phyloP scores from a whole-genome alignment of 345 rosid genomes.

The Eutrema yunnanense region DNA sequence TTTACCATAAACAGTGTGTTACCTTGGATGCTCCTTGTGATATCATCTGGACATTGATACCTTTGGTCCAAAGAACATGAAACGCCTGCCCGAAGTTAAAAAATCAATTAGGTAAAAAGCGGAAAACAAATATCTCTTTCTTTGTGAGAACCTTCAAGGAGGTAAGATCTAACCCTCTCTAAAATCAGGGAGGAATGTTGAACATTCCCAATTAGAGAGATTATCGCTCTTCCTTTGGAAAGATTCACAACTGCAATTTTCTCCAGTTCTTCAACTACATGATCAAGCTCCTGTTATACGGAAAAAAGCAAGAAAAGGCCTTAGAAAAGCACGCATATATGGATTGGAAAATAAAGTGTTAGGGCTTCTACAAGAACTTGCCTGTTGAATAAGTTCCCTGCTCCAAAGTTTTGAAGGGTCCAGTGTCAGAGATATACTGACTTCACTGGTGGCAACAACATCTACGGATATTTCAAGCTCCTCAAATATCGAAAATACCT shows the following conservation, averaged over 20 bases:
- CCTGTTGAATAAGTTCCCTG: slow-evolving; percentile 98
- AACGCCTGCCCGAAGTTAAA: slow-evolving; percentile 50
- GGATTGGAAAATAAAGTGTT: background rate
- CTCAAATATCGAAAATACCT: slow-evolving; percentile 97
- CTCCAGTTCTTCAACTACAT: slow-evolving; percentile 95
- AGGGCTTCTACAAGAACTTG: slow-evolving; percentile 33
- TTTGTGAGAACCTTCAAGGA: slow-evolving; percentile 5
- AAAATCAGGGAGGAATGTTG: slow-evolving; percentile 85
- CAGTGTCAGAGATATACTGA: slow-evolving; percentile 90
- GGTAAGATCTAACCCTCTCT: slow-evolving; percentile 62
- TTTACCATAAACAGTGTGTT: background rate
- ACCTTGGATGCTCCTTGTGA: slow-evolving; percentile 99
- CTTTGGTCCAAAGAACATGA: slow-evolving; percentile 69
- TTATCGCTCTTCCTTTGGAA: slow-evolving; percentile 80
- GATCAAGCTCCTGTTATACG: slow-evolving; percentile 84
- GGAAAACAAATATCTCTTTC: background rate
- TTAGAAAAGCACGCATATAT: background rate
- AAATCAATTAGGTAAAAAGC: slow-evolving; percentile 4
- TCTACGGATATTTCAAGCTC: slow-evolving; percentile 96
- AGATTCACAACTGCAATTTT: slow-evolving; percentile 90
- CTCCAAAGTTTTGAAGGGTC: slow-evolving; percentile 99
- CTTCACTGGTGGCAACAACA: slow-evolving; percentile 99
- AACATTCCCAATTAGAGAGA: slow-evolving; percentile 92
- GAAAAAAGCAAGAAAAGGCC: background rate
- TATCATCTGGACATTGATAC: slow-evolving; percentile 98